phyloP scores from a whole-genome alignment of 2,329 filamentous ascomycete genomes.

The Cryphonectria nitschkei region DNA sequence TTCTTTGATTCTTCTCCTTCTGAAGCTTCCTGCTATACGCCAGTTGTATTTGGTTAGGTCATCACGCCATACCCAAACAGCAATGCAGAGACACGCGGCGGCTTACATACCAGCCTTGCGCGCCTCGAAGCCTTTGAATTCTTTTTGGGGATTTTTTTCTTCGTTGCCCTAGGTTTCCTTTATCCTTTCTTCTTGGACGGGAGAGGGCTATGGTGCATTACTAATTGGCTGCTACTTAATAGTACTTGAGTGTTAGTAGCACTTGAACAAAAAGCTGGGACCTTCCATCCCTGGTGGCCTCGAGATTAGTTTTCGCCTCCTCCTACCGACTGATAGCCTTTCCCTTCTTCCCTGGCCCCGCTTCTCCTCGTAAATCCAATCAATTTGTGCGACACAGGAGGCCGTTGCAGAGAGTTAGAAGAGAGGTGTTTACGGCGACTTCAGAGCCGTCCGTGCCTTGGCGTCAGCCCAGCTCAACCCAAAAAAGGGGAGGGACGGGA shows the following conservation, averaged over 20 bases:
- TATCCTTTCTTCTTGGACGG: too few relatives aligned
- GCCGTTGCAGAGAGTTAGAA: conserved; percentile 19
- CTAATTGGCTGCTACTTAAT: neutral
- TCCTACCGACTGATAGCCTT: neutral
- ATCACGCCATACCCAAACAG: neutral
- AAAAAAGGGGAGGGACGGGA: conserved; percentile 20
- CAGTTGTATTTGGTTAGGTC: neutral
- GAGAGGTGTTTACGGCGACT: neutral
- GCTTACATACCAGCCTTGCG: conserved; percentile 1
- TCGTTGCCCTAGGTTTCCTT: neutral
- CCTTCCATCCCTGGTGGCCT: neutral
- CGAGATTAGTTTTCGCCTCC: neutral
- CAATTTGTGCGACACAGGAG: neutral
- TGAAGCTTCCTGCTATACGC: neutral
- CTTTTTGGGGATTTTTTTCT: neutral
- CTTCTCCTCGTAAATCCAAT: neutral
- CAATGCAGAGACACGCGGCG: neutral
- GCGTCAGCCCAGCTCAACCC: conserved; percentile 5
- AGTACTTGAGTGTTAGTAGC: neutral
- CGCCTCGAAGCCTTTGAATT: neutral
- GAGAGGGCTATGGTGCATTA: neutral
- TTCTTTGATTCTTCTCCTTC: neutral
- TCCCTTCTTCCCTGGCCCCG: neutral
- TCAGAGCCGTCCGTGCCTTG: neutral
- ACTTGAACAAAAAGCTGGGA: neutral